phyloP scores from a whole-genome alignment of 202 grass and related monocot genomes.

The Panicum hallii region DNA sequence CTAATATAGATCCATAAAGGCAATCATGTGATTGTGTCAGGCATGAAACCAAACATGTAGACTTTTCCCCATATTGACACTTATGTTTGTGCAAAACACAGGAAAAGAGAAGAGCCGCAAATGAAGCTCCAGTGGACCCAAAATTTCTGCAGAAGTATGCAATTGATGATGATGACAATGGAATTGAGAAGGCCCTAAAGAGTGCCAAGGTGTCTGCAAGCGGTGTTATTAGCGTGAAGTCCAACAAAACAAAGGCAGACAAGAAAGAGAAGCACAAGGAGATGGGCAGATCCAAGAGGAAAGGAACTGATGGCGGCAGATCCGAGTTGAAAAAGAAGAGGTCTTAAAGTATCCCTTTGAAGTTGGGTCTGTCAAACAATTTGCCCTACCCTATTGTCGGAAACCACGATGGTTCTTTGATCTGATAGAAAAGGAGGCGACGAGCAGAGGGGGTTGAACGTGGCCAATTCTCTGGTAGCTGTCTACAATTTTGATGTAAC shows the following conservation, averaged over 20 bases:
- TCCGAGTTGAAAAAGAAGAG: conserved; percentile 76
- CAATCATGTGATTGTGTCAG: neutral
- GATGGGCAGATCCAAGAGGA: conserved; percentile 64
- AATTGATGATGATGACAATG: conserved; percentile 56
- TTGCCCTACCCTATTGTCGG: neutral
- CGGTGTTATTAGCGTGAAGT: conserved; percentile 85
- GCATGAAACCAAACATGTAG: neutral
- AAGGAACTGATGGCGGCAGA: conserved; percentile 65
- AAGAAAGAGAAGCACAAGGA: conserved; percentile 63
- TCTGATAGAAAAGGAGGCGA: neutral
- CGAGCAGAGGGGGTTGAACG: neutral
- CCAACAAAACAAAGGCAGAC: conserved; percentile 53
- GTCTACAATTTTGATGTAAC: conserved; percentile 14
- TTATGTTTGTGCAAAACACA: conserved; percentile 45
- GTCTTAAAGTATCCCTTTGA: conserved; percentile 31
- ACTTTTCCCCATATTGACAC: neutral
- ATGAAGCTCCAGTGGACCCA: conserved; percentile 61
- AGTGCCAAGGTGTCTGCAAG: conserved; percentile 65
- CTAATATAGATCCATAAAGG: neutral
- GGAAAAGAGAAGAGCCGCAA: conserved; percentile 65
- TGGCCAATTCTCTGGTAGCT: neutral
- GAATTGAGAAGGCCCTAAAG: conserved; percentile 76
- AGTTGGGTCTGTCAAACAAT: conserved; percentile 2
- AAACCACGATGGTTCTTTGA: neutral
- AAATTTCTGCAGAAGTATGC: conserved; percentile 73